Percentiles rank a stretch among this genome's conserved stretches.
phyloP scores from a whole-genome alignment of 352 stramenopile species.

The Aphanomyces stellatus region DNA sequence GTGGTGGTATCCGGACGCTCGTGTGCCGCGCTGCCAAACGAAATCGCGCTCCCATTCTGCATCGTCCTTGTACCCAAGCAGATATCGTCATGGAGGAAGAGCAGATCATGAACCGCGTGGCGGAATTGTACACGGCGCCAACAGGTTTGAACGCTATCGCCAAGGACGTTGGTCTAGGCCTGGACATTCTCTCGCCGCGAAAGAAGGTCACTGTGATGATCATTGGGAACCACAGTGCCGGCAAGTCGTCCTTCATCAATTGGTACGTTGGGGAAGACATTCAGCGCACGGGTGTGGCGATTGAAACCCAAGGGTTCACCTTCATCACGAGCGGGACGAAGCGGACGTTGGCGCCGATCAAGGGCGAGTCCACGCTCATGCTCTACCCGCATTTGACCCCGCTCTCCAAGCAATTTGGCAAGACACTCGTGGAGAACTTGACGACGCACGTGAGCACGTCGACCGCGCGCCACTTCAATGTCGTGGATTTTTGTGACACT shows the following conservation, averaged over 20 bases:
- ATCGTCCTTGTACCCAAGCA: not conserved
- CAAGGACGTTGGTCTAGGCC: slow-evolving; percentile 22
- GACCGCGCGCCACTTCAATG: slow-evolving; percentile 41
- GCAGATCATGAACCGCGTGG: slow-evolving; percentile 15
- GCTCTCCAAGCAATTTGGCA: slow-evolving; percentile 45
- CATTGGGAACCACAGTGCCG: slow-evolving; percentile 65
- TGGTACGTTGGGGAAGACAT: slow-evolving; percentile 54
- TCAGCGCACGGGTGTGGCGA: slow-evolving; percentile 48
- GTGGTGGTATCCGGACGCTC: not conserved
- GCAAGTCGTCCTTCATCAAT: slow-evolving; percentile 71
- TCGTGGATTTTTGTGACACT: slow-evolving; percentile 68
- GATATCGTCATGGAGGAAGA: slow-evolving; percentile 13
- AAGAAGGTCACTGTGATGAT: slow-evolving; percentile 64
- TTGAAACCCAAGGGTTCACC: slow-evolving; percentile 62
- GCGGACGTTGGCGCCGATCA: slow-evolving; percentile 47
- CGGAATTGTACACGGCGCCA: slow-evolving; percentile 7
- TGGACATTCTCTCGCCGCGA: slow-evolving; percentile 37
- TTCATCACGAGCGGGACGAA: slow-evolving; percentile 50
- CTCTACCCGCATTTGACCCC: slow-evolving; percentile 47
- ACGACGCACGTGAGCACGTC: slow-evolving; percentile 47
- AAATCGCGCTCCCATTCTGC: not conserved
- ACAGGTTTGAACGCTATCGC: slow-evolving; percentile 2
- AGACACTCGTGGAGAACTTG: slow-evolving; percentile 52
- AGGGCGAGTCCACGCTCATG: slow-evolving; percentile 51
- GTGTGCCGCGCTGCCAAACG: not conserved